Base-by-base conservation (phyloP, 306 rosid species). In the Lathyrus sativus region DNA sequence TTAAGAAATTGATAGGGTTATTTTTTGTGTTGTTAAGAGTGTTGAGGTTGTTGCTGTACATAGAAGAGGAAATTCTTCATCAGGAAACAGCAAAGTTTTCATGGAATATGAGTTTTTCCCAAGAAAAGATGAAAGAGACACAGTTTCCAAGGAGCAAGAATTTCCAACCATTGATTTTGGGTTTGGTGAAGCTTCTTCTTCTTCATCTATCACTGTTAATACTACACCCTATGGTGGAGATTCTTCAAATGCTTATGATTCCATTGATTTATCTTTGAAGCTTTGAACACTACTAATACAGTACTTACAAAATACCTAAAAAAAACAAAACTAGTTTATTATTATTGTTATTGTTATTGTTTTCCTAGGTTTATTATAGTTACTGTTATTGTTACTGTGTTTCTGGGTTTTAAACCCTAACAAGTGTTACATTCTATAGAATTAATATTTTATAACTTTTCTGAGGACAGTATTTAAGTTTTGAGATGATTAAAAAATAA, bases 61-160 rank as follows among this genome's bases (percentile, higher is more conserved):
- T 69, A 80, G 96, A 78, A 85, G 64, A 65, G 91, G 80, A 48
- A 75, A 53, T 71, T 37, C 41, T 65, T 37, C 62, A 28, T 6
- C 77, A 42, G 58, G 1, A 58, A 67, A 41, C 67, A 83, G 84
- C 11, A 67, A 73, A 18, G 66, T 79, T 67, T 70, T 92, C 39
- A 88, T 82, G 95, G 99, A 93, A 59, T 93, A 93, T 60, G 91
- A 87, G 12, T 93, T 93, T 65, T 90, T 93, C 61, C 95, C 89
- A 1, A 86, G 55, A 19, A 58, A 78, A 64, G 75, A 63, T 72
- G 75, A 53, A 55, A 78, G 79, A 35, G 57, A 76, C 87, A 72
- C 87, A 19, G 12, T 22, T 88, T 72, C 73, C 85, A 79, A 84
- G 85, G 86, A 69, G 13, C 67, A 59, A n/a, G 70, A 76, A 46